A percentile compares a stretch with the other conserved stretches of the same genome.
phyloP scores from a whole-genome alignment of 192 early-diverging fungal genomes.

The Podila verticillata region DNA sequence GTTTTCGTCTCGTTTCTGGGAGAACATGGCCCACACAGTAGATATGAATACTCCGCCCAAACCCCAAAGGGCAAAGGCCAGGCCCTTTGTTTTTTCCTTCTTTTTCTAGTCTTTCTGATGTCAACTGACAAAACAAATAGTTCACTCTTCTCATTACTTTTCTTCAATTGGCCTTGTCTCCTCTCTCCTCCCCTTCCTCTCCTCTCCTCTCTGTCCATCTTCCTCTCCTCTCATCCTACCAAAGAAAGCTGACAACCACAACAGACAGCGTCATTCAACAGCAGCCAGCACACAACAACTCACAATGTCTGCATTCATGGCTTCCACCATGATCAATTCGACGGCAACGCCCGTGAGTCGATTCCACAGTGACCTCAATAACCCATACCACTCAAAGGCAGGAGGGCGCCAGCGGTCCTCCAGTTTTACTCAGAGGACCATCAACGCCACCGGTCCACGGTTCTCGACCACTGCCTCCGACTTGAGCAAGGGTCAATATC shows the following conservation, averaged over 20 bases:
- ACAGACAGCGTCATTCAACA: too few relatives aligned
- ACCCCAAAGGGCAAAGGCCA: too few relatives aligned
- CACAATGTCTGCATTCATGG: slow-evolving; percentile 18
- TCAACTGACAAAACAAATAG: background rate
- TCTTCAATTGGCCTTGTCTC: background rate
- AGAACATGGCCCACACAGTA: background rate
- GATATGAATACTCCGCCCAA: slow-evolving; percentile 2
- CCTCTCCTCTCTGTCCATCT: background rate
- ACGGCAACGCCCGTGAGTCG: slow-evolving; percentile 26
- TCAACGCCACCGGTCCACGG: background rate
- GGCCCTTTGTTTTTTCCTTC: background rate
- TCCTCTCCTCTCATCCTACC: background rate
- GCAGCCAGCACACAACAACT: background rate
- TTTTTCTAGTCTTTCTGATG: background rate
- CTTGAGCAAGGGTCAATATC: slow-evolving; percentile 20
- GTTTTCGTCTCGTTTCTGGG: background rate
- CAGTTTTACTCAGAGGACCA: slow-evolving; percentile 3
- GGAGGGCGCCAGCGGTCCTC: slow-evolving; percentile 36
- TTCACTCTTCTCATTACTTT: background rate
- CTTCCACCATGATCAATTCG: slow-evolving; percentile 10
- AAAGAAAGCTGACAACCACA: too few relatives aligned
- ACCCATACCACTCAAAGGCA: background rate
- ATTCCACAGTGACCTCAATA: slow-evolving; percentile 15
- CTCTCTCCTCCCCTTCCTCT: background rate
- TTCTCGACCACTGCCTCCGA: background rate